These are phyloP conservation scores for Cryptococcus maquisensis DNA, from an alignment of 1,284 basidiomycete species.

Conservation along the genomic window DNA sequence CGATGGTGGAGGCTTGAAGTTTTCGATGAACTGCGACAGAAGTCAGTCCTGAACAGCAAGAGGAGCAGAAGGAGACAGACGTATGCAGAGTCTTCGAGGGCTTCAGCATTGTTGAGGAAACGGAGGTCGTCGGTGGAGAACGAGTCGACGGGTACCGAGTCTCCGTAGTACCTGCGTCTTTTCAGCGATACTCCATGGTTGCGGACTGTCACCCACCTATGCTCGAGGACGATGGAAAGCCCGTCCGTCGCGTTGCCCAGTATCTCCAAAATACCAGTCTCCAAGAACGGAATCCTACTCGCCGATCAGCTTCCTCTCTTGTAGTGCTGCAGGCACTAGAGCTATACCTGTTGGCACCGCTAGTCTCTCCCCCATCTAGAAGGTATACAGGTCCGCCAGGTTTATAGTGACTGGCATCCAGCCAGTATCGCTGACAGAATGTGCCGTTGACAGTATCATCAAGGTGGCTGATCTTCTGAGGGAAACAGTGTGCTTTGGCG, in stretches of 20 bases:
- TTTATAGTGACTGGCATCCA: constrained; percentile 76
- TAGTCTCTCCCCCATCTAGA: constrained; percentile 78
- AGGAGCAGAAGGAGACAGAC: constrained; percentile 14
- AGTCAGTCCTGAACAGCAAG: background rate
- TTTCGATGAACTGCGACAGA: constrained; percentile 66
- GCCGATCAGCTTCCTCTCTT: background rate
- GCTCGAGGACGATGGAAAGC: constrained; percentile 80
- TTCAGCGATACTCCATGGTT: background rate
- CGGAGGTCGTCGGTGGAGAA: constrained; percentile 75
- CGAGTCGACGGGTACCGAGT: constrained; percentile 62
- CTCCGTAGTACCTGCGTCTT: constrained; percentile 52
- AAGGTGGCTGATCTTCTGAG: constrained; percentile 77
- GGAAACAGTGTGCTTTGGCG: constrained; percentile 57
- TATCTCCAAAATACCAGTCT: constrained; percentile 74
- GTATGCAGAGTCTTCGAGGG: constrained; percentile 82
- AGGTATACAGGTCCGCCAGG: constrained; percentile 71
- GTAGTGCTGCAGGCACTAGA: background rate
- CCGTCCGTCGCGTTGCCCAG: constrained; percentile 77
- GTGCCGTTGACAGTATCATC: constrained; percentile 42
- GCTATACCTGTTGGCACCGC: constrained; percentile 39
- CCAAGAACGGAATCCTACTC: constrained; percentile 45
- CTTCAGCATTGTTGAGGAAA: constrained; percentile 82
- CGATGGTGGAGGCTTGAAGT: constrained; percentile 60
- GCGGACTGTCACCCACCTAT: constrained; percentile 57
- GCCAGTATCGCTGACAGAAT: constrained; percentile 67